Evolutionary conservation across 768 basidiomycete species (phyloP).

Genomic region (Kwoniella shandongensis): DNA sequence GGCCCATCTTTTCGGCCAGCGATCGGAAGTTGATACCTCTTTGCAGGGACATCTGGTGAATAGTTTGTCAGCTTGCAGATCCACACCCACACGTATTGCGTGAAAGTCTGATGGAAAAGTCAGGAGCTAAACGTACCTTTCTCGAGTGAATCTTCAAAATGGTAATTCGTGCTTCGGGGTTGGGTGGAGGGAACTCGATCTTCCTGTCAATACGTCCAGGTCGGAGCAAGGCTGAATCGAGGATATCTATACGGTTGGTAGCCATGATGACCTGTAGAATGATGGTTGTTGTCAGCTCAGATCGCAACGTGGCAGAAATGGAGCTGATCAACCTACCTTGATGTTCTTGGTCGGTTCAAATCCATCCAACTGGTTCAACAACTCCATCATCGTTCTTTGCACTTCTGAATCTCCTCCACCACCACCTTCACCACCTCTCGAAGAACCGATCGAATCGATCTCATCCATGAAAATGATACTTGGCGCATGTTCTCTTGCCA

Average conservation of each 20-base stretch:
- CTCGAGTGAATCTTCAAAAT: constrained; percentile 95
- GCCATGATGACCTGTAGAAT: constrained; percentile 75
- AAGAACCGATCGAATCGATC: constrained; percentile 95
- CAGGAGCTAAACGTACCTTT: constrained; percentile 72
- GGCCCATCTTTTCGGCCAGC: constrained; percentile 98
- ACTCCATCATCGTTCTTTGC: constrained; percentile 84
- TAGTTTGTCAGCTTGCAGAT: not conserved
- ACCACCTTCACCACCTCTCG: constrained; percentile 74
- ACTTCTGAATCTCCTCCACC: constrained; percentile 81
- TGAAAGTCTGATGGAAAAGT: too few species aligned
- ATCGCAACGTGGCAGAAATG: not conserved
- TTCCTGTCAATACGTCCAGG: constrained; percentile 95
- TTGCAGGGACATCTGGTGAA: constrained; percentile 85
- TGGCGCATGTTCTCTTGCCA: constrained; percentile 96
- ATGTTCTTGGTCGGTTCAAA: constrained; percentile 82
- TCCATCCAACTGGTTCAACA: constrained; percentile 84
- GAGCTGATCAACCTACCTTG: constrained; percentile 57
- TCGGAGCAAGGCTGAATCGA: constrained; percentile 87
- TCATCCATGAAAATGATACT: constrained; percentile 99
- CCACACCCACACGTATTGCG: not conserved
- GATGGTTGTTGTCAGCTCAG: not conserved
- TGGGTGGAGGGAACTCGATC: constrained; percentile 96
- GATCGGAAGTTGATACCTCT: constrained; percentile 95
- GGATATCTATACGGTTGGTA: constrained; percentile 92
- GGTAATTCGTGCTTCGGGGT: constrained; percentile 90